Conservation (phyloP, 176 grass and related monocot genomes). For the Paspalum notatum region DNA sequence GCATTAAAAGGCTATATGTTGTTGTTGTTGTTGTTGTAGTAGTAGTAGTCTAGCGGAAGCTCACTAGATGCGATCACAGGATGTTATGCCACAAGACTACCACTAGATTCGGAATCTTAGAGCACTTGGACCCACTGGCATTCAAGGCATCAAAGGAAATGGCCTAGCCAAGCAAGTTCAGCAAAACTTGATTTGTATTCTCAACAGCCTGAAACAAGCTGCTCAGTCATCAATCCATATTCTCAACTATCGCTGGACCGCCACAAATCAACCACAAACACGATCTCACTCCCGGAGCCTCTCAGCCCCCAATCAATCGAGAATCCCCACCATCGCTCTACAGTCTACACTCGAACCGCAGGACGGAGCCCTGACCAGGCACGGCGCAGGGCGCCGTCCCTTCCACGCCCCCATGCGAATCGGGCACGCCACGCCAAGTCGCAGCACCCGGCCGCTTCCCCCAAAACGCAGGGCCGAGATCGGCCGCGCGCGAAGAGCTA, state of each 20-base stretch:
- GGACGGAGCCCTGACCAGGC: not conserved
- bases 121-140: not conserved
- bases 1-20: too few species aligned
- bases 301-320: not conserved
- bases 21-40: too few species aligned
- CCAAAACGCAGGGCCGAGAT: conserved; percentile 12
- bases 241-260: not conserved
- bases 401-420: not conserved
- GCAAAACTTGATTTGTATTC: not conserved
- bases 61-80: not conserved
- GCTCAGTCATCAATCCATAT: not conserved
- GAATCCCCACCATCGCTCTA: not conserved
- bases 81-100: not conserved
- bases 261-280: not conserved
- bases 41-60: not conserved
- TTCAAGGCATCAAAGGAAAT: not conserved
- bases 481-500: not conserved
- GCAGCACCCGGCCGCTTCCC: not conserved
- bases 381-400: not conserved
- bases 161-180: not conserved
- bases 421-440: not conserved
- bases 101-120: not conserved
- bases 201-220: not conserved
- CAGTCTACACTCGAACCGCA: not conserved
- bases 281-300: not conserved